Conservation (phyloP, 2,329 filamentous ascomycete species). For the Cryphonectria nitschkei region DNA sequence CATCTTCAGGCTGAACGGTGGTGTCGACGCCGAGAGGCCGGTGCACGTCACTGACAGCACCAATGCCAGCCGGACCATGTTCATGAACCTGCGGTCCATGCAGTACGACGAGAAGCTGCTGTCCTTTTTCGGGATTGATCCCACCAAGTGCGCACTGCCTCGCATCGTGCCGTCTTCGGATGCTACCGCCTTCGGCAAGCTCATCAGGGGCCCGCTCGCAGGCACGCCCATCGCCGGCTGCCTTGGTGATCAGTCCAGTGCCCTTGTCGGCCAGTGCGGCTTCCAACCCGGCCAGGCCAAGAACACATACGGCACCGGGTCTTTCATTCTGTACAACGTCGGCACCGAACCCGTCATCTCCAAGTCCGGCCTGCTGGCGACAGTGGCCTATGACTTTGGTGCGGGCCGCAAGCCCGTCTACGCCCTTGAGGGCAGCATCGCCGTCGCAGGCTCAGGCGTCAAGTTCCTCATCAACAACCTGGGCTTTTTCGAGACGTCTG, state of each 20-base stretch:
- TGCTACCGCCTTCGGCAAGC: conserved; percentile 69
- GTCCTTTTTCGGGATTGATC: conserved; percentile 75
- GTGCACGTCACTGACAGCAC: conserved; percentile 83
- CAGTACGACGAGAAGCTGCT: conserved; percentile 79
- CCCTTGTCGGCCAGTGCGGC: conserved; percentile 82
- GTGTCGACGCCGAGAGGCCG: conserved; percentile 58
- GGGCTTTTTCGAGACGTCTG: conserved; percentile 58
- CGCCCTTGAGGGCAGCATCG: conserved; percentile 82
- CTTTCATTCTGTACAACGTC: conserved; percentile 88
- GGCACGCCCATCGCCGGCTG: conserved; percentile 80
- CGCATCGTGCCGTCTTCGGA: conserved; percentile 83
- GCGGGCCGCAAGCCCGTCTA: conserved; percentile 66
- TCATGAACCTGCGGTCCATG: conserved; percentile 83
- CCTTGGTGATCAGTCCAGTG: conserved; percentile 84
- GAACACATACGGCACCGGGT: conserved; percentile 90
- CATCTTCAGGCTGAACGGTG: conserved; percentile 81
- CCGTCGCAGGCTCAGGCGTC: conserved; percentile 79
- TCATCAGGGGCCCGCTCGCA: conserved; percentile 67
- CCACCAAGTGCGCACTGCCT: conserved; percentile 73
- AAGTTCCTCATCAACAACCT: conserved; percentile 73
- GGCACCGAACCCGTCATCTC: conserved; percentile 85
- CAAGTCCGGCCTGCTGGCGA: conserved; percentile 80
- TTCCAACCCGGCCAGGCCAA: conserved; percentile 83
- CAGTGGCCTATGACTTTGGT: conserved; percentile 83
- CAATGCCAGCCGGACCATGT: conserved; percentile 91